Percentiles rank a stretch among this genome's conserved stretches.
Conservation (phyloP, 352 stramenopile genomes). For the Phytophthora niederhauseri region DNA sequence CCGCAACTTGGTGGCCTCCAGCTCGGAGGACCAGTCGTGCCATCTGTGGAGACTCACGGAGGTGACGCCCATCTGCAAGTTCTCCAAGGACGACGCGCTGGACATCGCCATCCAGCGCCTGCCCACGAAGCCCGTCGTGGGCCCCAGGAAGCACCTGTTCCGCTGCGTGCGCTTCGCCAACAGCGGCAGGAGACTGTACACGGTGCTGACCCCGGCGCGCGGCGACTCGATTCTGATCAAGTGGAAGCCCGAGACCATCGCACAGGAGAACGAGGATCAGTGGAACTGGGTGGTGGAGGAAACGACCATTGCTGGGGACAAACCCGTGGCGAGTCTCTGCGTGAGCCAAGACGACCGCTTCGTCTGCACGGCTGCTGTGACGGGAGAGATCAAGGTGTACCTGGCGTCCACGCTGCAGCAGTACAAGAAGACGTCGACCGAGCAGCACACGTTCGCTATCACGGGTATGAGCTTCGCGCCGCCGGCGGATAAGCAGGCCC, state of each 20-base stretch:
- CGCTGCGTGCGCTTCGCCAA: constrained; percentile 81
- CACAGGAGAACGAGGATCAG: constrained; percentile 69
- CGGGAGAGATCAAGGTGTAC: constrained; percentile 78
- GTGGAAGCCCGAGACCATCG: constrained; percentile 73
- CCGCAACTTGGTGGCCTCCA: constrained; percentile 79
- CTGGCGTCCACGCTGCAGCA: constrained; percentile 45
- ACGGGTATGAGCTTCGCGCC: constrained; percentile 81
- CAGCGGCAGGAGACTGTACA: constrained; percentile 70
- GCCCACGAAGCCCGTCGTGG: constrained; percentile 43
- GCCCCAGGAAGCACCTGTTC: constrained; percentile 77
- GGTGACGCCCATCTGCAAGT: constrained; percentile 58
- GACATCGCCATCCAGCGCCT: constrained; percentile 65
- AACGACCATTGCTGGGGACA: constrained; percentile 61
- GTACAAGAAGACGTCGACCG: constrained; percentile 59
- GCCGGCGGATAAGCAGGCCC: constrained; percentile 37
- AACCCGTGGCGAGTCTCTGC: constrained; percentile 79
- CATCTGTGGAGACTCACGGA: constrained; percentile 85
- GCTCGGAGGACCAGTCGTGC: constrained; percentile 79
- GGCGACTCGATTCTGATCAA: constrained; percentile 85
- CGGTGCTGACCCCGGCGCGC: constrained; percentile 72
- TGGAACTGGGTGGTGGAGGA: constrained; percentile 72
- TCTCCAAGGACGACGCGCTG: constrained; percentile 82
- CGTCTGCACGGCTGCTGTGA: constrained; percentile 72
- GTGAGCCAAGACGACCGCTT: constrained; percentile 78
- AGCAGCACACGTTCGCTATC: constrained; percentile 83